A percentile compares a stretch with the other conserved stretches of the same genome.
phyloP scores from a whole-genome alignment of 2,329 filamentous ascomycete species.

The Metarhizium humberi region DNA sequence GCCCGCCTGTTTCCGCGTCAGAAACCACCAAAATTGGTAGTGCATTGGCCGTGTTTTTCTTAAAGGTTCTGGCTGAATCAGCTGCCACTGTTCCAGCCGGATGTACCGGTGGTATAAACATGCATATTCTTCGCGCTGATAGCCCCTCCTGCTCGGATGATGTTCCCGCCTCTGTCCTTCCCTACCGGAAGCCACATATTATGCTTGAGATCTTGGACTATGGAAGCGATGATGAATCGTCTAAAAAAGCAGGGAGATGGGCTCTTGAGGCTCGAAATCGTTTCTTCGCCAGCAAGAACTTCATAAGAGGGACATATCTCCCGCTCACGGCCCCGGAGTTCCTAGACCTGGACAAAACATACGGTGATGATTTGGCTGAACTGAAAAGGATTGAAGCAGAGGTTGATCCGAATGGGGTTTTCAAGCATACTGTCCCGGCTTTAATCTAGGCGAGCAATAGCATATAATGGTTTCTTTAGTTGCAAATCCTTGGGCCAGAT shows the following conservation, averaged over 20 bases:
- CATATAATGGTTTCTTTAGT: too few species aligned
- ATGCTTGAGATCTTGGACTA: background rate
- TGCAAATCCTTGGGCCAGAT: too few species aligned
- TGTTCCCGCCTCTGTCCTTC: background rate
- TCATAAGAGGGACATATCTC: slow-evolving; percentile 21
- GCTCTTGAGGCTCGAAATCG: background rate
- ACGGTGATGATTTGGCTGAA: slow-evolving; percentile 20
- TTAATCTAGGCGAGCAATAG: background rate
- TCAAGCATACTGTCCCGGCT: slow-evolving; percentile 12
- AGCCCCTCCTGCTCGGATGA: slow-evolving; percentile 6
- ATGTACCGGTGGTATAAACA: background rate
- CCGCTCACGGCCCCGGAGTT: slow-evolving; percentile 17
- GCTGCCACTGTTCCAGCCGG: slow-evolving; percentile 10
- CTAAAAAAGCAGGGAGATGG: background rate
- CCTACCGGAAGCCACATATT: background rate
- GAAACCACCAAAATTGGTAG: too few species aligned
- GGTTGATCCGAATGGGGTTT: slow-evolving; percentile 26
- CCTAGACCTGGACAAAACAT: slow-evolving; percentile 18
- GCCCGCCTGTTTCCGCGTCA: too few species aligned
- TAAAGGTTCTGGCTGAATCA: too few species aligned
- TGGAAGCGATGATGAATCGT: background rate
- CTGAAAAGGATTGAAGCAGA: slow-evolving; percentile 14
- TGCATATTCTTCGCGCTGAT: slow-evolving; percentile 2
- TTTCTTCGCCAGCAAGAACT: slow-evolving; percentile 11
- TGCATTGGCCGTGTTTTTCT: too few species aligned